phyloP scores from a whole-genome alignment of 2,329 filamentous ascomycete species.

The Xylariaceae sp. region DNA sequence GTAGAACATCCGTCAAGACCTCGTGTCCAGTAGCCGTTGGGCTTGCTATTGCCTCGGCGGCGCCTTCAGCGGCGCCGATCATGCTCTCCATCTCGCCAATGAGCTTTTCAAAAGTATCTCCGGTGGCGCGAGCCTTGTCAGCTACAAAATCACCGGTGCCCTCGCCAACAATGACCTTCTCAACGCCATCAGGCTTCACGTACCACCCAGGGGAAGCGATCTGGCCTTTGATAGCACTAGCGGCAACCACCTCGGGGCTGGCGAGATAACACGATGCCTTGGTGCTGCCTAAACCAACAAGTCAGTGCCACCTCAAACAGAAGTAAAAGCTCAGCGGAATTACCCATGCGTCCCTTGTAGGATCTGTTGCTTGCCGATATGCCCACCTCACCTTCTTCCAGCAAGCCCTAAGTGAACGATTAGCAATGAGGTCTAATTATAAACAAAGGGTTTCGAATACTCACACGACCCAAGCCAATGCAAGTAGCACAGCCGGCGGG shows the following conservation, averaged over 20 bases:
- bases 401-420: no score
- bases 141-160: conserved; percentile 35
- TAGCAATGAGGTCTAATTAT: no score
- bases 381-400: conserved; percentile 69
- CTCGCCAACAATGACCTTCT: conserved; percentile 58
- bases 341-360: conserved; percentile 92
- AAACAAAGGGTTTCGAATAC: no score
- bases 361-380: conserved; percentile 83
- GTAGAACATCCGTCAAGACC: conserved; percentile 65
- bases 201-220: conserved; percentile 79
- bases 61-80: conserved; percentile 2
- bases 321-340: no score
- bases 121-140: conserved; percentile 62
- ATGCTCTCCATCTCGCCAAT: conserved; percentile 10
- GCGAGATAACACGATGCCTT: conserved; percentile 33
- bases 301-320: no score
- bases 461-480: conserved; percentile 62
- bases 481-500: conserved; percentile 78
- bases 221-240: conserved; percentile 71
- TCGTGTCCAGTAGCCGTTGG: conserved; percentile 45
- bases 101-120: conserved; percentile 48
- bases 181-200: conserved; percentile 62
- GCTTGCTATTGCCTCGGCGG: not conserved
- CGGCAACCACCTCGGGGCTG: conserved; percentile 87
- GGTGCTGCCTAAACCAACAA: no score